Evolutionary conservation across 2,329 filamentous ascomycete genomes (phyloP).

Genomic region (Aspergillus hortae): DNA sequence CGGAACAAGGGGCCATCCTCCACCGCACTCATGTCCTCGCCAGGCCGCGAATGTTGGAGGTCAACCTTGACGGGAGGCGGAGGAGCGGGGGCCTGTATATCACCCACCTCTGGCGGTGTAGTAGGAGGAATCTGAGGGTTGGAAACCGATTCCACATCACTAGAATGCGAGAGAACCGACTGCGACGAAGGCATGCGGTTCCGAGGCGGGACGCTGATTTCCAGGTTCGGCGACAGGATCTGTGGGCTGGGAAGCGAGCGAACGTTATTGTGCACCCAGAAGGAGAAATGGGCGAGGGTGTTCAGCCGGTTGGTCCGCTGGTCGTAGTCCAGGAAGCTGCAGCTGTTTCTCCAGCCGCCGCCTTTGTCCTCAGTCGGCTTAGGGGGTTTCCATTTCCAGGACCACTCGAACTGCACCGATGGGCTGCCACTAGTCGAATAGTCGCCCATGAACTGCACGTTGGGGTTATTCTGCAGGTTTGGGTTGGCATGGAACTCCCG

Average conservation of each 20-base stretch:
- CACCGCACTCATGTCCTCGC: conserved; percentile 76
- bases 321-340: conserved; percentile 97
- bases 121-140: conserved; percentile 26
- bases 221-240: conserved; percentile 68
- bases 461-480: conserved; percentile 94
- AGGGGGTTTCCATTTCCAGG: conserved; percentile 95
- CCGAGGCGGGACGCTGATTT: conserved; percentile 69
- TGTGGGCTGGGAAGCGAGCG: conserved; percentile 48
- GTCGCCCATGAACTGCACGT: conserved; percentile 92
- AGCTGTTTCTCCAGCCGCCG: conserved; percentile 92
- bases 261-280: conserved; percentile 77
- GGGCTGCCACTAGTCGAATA: conserved; percentile 78
- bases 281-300: conserved; percentile 87
- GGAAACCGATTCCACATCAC: conserved; percentile 58
- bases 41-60: conserved; percentile 77
- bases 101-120: conserved; percentile 29
- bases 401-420: conserved; percentile 88
- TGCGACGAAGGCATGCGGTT: conserved; percentile 82
- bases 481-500: conserved; percentile 95
- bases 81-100: conserved; percentile 23
- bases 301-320: conserved; percentile 84
- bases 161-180: conserved; percentile 78
- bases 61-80: conserved; percentile 69
- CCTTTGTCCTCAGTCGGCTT: conserved; percentile 75
- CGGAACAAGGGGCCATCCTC: conserved; percentile 95